Percentiles rank a stretch among this genome's conserved stretches.
Evolutionary conservation across 352 stramenopile genomes (phyloP).

Genomic region (Globisporangium heterothallicum): DNA sequence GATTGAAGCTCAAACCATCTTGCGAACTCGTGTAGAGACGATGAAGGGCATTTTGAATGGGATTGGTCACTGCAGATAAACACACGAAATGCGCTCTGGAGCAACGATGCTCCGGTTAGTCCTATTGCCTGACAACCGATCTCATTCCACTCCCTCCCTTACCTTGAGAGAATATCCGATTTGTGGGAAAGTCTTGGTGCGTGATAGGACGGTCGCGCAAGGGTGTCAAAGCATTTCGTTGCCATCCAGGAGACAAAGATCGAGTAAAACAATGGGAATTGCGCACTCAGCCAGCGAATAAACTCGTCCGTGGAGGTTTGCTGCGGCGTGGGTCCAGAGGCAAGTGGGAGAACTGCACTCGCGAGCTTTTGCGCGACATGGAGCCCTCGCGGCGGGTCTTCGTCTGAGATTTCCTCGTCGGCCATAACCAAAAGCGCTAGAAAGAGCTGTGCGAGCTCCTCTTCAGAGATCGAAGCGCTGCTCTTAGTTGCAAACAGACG

Average conservation of each 20-base stretch:
- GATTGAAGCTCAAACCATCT: constrained; percentile 82
- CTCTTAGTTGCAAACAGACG: constrained; percentile 35
- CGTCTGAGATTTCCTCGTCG: constrained; percentile 16
- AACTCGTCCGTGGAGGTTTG: constrained; percentile 56
- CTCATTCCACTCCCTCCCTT: background rate
- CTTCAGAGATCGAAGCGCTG: constrained; percentile 29
- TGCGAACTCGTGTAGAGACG: constrained; percentile 78
- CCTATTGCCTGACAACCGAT: background rate
- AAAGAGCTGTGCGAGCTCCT: constrained; percentile 38
- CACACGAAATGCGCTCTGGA: constrained; percentile 65
- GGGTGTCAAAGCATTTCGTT: constrained; percentile 37
- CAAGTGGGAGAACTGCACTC: constrained; percentile 28
- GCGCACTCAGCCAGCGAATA: constrained; percentile 43
- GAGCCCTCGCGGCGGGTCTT: constrained; percentile 26
- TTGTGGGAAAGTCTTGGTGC: constrained; percentile 44
- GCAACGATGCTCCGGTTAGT: background rate
- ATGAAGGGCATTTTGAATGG: constrained; percentile 50
- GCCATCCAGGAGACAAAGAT: constrained; percentile 74
- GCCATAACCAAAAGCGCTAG: constrained; percentile 54
- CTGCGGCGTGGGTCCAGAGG: constrained; percentile 11
- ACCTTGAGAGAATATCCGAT: constrained; percentile 72
- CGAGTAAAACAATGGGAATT: constrained; percentile 73
- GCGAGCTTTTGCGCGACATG: constrained; percentile 37
- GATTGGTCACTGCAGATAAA: constrained; percentile 49
- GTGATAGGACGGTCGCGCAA: constrained; percentile 49